A percentile compares a stretch with the other conserved stretches of the same genome.
phyloP scores from a whole-genome alignment of 768 basidiomycete species.

The Lactarius sp. region DNA sequence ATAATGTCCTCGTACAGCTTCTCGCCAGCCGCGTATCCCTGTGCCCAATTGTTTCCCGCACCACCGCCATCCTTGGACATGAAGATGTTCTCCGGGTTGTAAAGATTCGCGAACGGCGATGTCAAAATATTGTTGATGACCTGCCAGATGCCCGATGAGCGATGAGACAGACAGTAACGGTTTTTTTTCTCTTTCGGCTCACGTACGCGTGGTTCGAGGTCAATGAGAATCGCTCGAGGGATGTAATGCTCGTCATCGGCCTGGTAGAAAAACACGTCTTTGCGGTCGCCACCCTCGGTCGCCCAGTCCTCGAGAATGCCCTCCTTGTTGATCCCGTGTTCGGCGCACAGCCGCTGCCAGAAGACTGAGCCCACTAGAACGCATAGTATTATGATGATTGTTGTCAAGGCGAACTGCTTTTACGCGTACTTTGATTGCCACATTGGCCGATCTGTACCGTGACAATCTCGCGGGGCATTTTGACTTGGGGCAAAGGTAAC shows the following conservation, averaged over 20 bases:
- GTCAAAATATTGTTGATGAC: constrained; percentile 94
- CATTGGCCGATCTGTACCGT: constrained; percentile 87
- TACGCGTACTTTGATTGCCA: constrained; percentile 73
- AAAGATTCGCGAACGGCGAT: constrained; percentile 83
- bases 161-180: background rate
- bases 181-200: background rate
- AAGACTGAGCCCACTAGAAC: constrained; percentile 88
- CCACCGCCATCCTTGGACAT: constrained; percentile 97
- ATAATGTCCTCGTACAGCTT: constrained; percentile 92
- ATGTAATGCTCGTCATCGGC: constrained; percentile 99
- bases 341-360: constrained; percentile 97
- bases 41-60: constrained; percentile 98
- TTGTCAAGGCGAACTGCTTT: constrained; percentile 21
- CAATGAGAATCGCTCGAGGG: constrained; percentile 91
- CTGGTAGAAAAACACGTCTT: constrained; percentile 99
- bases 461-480: constrained; percentile 80
- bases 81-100: constrained; percentile 98
- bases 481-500: background rate
- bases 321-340: constrained; percentile 95
- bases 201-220: constrained; percentile 90
- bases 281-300: constrained; percentile 90
- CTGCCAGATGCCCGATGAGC: constrained; percentile 37
- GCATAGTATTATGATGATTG: background rate
- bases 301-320: constrained; percentile 98
- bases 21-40: constrained; percentile 89